Percentiles rank a stretch among this genome's conserved stretches.
phyloP scores from a whole-genome alignment of 768 basidiomycete species.

The Russula olivacea region DNA sequence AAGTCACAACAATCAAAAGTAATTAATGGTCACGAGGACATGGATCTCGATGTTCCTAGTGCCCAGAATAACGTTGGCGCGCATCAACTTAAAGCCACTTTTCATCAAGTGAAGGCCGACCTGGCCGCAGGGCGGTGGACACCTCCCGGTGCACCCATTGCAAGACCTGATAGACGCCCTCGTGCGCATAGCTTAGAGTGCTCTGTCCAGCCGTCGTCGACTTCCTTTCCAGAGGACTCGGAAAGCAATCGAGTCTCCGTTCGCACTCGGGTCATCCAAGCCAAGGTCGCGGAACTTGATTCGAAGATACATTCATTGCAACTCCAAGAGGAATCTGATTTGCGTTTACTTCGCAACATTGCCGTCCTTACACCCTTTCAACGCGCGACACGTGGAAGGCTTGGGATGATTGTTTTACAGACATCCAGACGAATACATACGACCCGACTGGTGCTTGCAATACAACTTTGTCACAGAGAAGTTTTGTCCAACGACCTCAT shows the following conservation, averaged over 20 bases:
- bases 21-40: conserved; percentile 18
- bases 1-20: conserved; percentile 9
- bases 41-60: conserved; percentile 42
- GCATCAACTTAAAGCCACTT: conserved; percentile 73
- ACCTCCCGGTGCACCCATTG: conserved; percentile 31
- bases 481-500: conserved; percentile 72
- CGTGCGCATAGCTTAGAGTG: conserved; percentile 35
- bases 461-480: conserved; percentile 66
- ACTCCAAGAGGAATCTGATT: conserved; percentile 55
- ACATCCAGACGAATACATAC: conserved; percentile 60
- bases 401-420: conserved; percentile 53
- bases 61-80: conserved; percentile 54
- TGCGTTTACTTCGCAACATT: conserved; percentile 75
- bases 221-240: conserved; percentile 19
- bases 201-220: conserved; percentile 21
- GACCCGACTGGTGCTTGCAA: conserved; percentile 66
- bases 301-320: conserved; percentile 48
- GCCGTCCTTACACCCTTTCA: conserved; percentile 85
- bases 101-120: conserved; percentile 82
- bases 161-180: conserved; percentile 28
- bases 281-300: conserved; percentile 63
- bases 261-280: conserved; percentile 51
- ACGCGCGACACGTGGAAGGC: conserved; percentile 70
- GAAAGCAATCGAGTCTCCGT: conserved; percentile 38
- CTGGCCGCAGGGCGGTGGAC: conserved; percentile 50